These are phyloP conservation scores for Phytophthora pistaciae DNA, from an alignment of 352 stramenopile species.

Conservation along the genomic window DNA sequence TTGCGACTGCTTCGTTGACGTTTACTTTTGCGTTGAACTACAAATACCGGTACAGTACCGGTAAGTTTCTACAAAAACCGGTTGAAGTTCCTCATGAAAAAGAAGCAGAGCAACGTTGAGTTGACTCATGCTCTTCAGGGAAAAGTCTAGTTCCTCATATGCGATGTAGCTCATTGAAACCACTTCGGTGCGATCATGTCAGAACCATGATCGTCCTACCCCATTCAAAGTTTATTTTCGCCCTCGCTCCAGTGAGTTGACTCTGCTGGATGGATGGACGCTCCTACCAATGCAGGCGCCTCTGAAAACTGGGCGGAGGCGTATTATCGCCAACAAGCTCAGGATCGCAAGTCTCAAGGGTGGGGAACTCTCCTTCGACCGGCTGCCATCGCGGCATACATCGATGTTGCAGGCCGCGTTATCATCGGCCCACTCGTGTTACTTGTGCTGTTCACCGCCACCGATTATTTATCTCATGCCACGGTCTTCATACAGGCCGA, in stretches of 20 bases:
- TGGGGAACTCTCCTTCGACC: slow-evolving; percentile 9
- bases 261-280: background rate
- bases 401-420: slow-evolving; percentile 15
- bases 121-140: no score
- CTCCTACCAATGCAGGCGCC: background rate
- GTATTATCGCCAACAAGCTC: slow-evolving; percentile 19
- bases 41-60: background rate
- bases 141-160: no score
- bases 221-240: background rate
- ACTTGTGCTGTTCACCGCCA: slow-evolving; percentile 12
- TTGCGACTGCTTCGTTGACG: slow-evolving; percentile 26
- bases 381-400: slow-evolving; percentile 14
- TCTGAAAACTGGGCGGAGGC: background rate
- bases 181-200: background rate
- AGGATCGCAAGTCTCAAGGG: background rate
- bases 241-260: background rate
- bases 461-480: slow-evolving; percentile 22
- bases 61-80: background rate
- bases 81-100: background rate
- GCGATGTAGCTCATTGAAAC: background rate
- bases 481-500: slow-evolving; percentile 29
- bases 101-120: no score
- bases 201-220: background rate
- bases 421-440: slow-evolving; percentile 15
- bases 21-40: slow-evolving; percentile 14